Base-by-base conservation (phyloP, 257 asterid genomes). In the Leonotis leonurus region DNA sequence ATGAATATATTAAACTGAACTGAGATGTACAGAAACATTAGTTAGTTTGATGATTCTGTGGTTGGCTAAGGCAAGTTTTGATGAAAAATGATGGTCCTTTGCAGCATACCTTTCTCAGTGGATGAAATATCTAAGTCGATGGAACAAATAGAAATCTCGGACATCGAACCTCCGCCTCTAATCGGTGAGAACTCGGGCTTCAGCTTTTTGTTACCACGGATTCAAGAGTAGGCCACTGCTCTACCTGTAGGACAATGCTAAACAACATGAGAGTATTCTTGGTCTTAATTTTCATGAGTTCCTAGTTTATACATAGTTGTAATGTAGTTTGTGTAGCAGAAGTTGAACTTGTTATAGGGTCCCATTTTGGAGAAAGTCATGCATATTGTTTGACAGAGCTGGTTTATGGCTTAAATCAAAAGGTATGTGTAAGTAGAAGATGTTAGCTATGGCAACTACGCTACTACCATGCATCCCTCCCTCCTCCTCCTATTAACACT, bases 91-190 rank as follows among this genome's bases (percentile, higher is more conserved):
- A 46, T 69, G 52, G 60, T 65, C 52, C 46, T 43, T 49, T 82
- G 78, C 97, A 92, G 98, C 84, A 88, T 91, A 72, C 98, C 98
- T 0, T 91, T 91, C 75, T 88, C 98, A 30, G 98, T 88, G 13
- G 98, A 92, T 22, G 98, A 92, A 71, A 88, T 92, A 78, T 88
- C 98, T 1, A 92, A 92, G 78, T 88, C 97, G 3, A 89, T 88
- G 98, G 90, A 88, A 67, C 98, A 86, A 77, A 92, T 88, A 53
- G 97, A 86, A 65, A 85, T 92, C 25, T 69, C 87, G 0, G 95
- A 88, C 54, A 71, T 92, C 41, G 89, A 86, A 65, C 89, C 95
- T 62, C 98, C 98, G n/a, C 76, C 94, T 57, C 79, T 73, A 43
- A 80, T 92, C 58, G 90, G 93, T 9, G 90, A 86, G 69, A 91